phyloP scores from a whole-genome alignment of 2,329 filamentous ascomycete species.

The Davidsoniella virescens region DNA sequence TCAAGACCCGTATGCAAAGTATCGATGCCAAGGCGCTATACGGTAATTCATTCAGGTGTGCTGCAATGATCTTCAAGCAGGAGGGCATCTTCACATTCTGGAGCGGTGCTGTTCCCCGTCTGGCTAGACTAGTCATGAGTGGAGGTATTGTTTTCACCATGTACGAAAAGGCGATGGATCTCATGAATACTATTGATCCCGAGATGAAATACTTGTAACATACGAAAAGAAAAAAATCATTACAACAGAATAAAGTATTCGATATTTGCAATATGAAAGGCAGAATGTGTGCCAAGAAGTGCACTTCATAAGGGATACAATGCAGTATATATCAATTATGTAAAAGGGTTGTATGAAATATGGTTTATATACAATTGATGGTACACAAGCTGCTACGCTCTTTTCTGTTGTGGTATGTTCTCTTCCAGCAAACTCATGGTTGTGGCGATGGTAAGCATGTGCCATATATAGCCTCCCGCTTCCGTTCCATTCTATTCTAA shows the following conservation, averaged over 20 bases:
- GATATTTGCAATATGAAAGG: not conserved
- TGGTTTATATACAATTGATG: constrained; percentile 4
- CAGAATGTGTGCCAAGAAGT: too few species aligned
- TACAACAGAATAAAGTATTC: not conserved
- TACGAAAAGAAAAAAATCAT: not conserved
- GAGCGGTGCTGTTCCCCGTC: constrained; percentile 76
- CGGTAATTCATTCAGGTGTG: constrained; percentile 77
- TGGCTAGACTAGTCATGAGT: constrained; percentile 74
- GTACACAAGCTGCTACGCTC: not conserved
- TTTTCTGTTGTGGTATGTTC: too few species aligned
- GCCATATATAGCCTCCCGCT: not conserved
- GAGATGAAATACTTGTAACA: constrained; percentile 61
- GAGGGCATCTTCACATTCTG: constrained; percentile 85
- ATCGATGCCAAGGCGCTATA: constrained; percentile 69
- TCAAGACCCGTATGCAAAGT: constrained; percentile 98
- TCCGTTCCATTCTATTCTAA: not conserved
- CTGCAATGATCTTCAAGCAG: constrained; percentile 65
- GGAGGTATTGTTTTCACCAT: constrained; percentile 97
- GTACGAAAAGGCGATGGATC: constrained; percentile 93
- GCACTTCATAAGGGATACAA: not conserved
- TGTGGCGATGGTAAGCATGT: not conserved
- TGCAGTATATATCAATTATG: not conserved
- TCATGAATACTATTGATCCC: constrained; percentile 67
- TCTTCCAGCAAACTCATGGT: not conserved
- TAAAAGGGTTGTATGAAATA: not conserved